Evolutionary conservation across 2,329 filamentous ascomycete species (phyloP).

Genomic region (Paracorniculantispora psalliotae): DNA sequence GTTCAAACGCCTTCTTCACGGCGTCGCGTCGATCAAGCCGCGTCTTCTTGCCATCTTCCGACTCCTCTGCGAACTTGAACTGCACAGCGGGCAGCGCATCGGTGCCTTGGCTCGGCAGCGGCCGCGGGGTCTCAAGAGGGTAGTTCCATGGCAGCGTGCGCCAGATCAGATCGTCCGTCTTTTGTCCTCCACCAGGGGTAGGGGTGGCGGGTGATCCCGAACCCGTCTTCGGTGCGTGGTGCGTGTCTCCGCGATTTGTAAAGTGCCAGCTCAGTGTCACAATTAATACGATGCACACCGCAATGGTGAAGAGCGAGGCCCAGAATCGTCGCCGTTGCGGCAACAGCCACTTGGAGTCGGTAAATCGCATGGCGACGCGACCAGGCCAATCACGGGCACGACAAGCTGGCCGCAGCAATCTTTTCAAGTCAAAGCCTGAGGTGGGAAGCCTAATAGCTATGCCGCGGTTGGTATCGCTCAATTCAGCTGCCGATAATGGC

Average conservation of each 20-base stretch:
- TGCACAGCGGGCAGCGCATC: conserved; percentile 7
- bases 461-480: neutral
- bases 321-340: neutral
- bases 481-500: neutral
- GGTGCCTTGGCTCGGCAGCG: neutral
- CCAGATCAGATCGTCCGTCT: conserved; percentile 2
- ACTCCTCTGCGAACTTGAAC: conserved; percentile 15
- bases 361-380: neutral
- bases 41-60: conserved; percentile 18
- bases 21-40: conserved; percentile 33
- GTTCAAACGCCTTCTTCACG: conserved; percentile 38
- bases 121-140: neutral
- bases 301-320: neutral
- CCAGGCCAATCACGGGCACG: neutral
- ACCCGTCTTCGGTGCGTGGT: neutral
- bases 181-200: neutral
- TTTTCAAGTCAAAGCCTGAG: neutral
- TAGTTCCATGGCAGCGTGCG: conserved; percentile 10
- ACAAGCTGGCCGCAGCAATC: neutral
- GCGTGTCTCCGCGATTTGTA: neutral
- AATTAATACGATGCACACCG: neutral
- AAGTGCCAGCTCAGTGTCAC: conserved; percentile 4
- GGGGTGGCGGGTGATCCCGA: neutral
- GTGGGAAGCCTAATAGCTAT: neutral
- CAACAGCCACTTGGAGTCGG: neutral